Percentiles rank a stretch among this genome's conserved stretches.
Evolutionary conservation across 805 yeast genomes (phyloP).

Genomic region (Metschnikowia reukaufii): DNA sequence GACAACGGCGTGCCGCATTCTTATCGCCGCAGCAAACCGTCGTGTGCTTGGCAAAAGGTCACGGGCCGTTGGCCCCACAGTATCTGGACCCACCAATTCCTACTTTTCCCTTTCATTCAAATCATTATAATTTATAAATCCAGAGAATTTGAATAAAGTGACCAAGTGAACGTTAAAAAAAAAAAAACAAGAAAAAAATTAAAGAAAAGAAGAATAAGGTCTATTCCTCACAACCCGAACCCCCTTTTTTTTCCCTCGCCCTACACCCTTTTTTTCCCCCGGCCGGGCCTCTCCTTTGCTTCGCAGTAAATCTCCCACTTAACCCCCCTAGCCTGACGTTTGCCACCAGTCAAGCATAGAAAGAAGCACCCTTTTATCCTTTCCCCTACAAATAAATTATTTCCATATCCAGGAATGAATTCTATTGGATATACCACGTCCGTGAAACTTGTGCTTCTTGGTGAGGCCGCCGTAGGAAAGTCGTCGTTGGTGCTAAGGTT

Average conservation of each 20-base stretch:
- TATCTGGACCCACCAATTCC: not conserved
- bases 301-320: conserved; percentile 2
- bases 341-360: not conserved
- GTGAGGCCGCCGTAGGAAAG: conserved; percentile 84
- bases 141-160: not conserved
- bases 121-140: not conserved
- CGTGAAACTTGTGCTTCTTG: conserved; percentile 69
- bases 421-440: conserved; percentile 18
- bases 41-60: conserved; percentile 2
- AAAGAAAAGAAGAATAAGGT: too few species aligned
- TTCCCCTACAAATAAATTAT: not conserved
- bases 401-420: too few species aligned
- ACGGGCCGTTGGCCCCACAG: not conserved
- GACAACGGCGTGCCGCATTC: not conserved
- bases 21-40: conserved; percentile 4
- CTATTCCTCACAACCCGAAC: not conserved
- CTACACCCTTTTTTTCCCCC: not conserved
- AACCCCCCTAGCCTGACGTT: not conserved
- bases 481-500: conserved; percentile 68
- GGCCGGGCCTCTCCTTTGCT: not conserved
- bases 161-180: not conserved
- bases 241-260: not conserved
- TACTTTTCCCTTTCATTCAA: too few species aligned
- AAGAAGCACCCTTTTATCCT: not conserved
- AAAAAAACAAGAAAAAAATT: not conserved